Evolutionary conservation across 2,329 filamentous ascomycete species (phyloP).

Genomic region (Exophiala viscosa): DNA sequence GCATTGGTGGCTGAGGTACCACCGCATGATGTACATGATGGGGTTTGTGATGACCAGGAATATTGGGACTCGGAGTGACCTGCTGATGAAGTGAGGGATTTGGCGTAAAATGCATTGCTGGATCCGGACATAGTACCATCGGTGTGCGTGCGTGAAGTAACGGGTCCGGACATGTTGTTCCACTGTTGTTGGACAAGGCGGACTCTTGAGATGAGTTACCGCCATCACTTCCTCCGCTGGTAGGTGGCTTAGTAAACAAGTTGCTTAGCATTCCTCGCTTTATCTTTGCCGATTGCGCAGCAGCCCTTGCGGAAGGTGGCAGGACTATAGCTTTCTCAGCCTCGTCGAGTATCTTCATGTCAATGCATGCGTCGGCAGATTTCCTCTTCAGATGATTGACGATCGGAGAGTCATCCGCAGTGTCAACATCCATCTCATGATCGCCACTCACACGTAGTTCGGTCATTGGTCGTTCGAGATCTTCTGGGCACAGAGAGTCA

Average conservation of each 20-base stretch:
- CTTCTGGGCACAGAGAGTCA: slow-evolving; percentile 7
- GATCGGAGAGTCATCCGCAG: slow-evolving; percentile 22
- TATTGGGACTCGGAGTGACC: background rate
- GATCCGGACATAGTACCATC: slow-evolving; percentile 23
- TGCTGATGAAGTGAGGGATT: background rate
- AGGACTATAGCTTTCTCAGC: slow-evolving; percentile 17
- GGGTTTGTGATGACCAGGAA: background rate
- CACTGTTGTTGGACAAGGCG: background rate
- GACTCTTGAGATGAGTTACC: slow-evolving; percentile 4
- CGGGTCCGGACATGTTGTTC: slow-evolving; percentile 21
- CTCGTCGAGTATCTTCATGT: background rate
- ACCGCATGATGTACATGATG: background rate
- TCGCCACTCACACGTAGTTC: slow-evolving; percentile 18
- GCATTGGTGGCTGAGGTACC: slow-evolving; percentile 5
- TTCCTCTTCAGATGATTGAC: slow-evolving; percentile 17
- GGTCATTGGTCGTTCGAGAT: slow-evolving; percentile 23
- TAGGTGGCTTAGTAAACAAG: slow-evolving; percentile 16
- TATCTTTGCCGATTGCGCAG: slow-evolving; percentile 27
- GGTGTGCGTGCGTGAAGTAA: slow-evolving; percentile 17
- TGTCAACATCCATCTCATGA: slow-evolving; percentile 14
- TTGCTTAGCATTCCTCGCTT: slow-evolving; percentile 24
- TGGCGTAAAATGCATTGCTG: slow-evolving; percentile 16
- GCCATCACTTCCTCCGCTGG: slow-evolving; percentile 4
- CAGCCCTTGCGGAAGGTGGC: slow-evolving; percentile 24
- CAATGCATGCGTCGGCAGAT: slow-evolving; percentile 3